These are phyloP conservation scores for Hondaea fermentalgiana DNA, from an alignment of 108 stramenopile genomes.

Conservation along the genomic window DNA sequence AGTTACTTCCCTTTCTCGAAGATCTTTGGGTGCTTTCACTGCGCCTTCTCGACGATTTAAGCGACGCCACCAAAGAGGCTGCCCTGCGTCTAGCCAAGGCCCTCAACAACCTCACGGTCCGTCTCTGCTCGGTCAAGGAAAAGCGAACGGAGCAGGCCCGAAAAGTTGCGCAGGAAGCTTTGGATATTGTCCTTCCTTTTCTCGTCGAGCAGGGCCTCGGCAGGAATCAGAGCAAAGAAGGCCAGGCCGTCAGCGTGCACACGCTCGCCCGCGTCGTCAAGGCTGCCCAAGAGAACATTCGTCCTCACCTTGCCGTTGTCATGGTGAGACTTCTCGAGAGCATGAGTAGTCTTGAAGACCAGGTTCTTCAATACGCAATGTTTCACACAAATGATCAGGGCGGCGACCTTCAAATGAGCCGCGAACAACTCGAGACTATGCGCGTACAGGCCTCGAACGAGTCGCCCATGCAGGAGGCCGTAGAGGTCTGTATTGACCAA, in stretches of 20 bases:
- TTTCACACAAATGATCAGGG: constrained; percentile 2
- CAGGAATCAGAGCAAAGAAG: neutral
- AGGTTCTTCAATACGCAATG: neutral
- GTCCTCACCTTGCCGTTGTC: neutral
- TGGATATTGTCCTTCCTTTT: neutral
- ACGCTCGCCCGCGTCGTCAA: constrained; percentile 17
- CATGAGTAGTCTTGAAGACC: neutral
- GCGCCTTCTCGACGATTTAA: neutral
- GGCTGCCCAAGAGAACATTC: neutral
- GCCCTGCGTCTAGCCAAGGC: neutral
- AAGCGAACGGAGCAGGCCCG: neutral
- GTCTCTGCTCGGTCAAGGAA: neutral
- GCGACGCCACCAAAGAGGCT: neutral
- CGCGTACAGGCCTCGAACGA: neutral
- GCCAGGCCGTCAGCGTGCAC: neutral
- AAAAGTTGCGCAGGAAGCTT: neutral
- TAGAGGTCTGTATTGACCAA: neutral
- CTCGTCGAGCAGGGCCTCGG: neutral
- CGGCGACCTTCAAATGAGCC: neutral
- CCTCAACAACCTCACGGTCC: neutral
- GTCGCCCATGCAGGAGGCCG: neutral
- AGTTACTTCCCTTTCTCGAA: neutral
- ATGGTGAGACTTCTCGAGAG: neutral
- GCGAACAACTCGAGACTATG: neutral
- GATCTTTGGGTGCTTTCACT: neutral